These are phyloP conservation scores for Backusella psychrophila DNA, from an alignment of 192 early-diverging fungal genomes.

Conservation along the genomic window DNA sequence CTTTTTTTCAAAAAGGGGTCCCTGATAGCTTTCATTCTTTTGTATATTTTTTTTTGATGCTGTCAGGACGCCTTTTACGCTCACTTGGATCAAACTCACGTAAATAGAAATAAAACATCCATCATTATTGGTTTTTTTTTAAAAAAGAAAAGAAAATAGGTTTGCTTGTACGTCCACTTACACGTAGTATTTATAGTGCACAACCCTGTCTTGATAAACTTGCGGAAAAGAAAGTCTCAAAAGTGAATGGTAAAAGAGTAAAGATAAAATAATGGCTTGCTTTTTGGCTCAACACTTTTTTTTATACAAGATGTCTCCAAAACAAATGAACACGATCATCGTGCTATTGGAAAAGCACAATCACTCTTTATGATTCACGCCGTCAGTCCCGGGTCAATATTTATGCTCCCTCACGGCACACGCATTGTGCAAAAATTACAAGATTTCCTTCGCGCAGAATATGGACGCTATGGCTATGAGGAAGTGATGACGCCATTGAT, in stretches of 20 bases:
- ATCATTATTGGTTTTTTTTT: neutral
- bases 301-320: conserved; percentile 22
- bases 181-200: conserved; percentile 2
- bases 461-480: conserved; percentile 72
- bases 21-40: neutral
- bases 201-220: neutral
- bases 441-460: conserved; percentile 73
- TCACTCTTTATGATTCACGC: conserved; percentile 70
- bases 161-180: neutral
- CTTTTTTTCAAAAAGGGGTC: neutral
- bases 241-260: neutral
- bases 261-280: neutral
- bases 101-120: neutral
- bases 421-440: conserved; percentile 79
- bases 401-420: conserved; percentile 76
- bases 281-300: neutral
- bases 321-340: conserved; percentile 54
- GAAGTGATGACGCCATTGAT: conserved; percentile 93
- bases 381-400: conserved; percentile 68
- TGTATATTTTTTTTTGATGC: neutral
- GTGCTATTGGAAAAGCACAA: conserved; percentile 65
- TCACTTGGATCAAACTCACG: neutral
- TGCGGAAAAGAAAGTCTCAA: neutral
- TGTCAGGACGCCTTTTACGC: neutral
- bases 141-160: neutral